Base-by-base conservation (phyloP, 345 rosid species). In the Citrus unshiu region DNA sequence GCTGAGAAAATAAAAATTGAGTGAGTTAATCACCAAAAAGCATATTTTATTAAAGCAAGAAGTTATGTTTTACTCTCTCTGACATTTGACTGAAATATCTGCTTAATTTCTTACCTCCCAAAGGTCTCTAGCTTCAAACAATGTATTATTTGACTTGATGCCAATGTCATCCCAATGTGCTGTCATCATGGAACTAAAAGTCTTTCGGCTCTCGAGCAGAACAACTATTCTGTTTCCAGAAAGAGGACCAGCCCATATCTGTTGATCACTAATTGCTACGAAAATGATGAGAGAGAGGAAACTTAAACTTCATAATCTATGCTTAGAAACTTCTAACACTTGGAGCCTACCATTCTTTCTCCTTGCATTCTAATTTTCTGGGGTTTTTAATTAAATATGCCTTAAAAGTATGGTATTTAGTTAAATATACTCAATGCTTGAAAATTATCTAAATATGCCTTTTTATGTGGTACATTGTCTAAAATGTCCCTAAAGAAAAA, bases 341-440 rank as follows among this genome's bases (percentile, higher is more conserved):
- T 34, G 34, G 8, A 46, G 64, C 30, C 29, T 81, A 85, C 87
- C 91, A 83, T 86, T 19, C 62, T 71, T 43, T 80, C 86, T 59
- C 89, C 91, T 76, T 80, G 78, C 76, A 62, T 78, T 74, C 91
- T 82, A 58, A 24, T 24, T 24, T 24, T 24, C 25, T 24, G 25
- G 25, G 25, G 25, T 24, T 24, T 24, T 24, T 24, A 24, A 24
- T 24, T 24, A 24, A 24, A 24, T 24, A 24, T 24, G 25, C 25
- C 25, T 24, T 24, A 24, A 24, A 24, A 24, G 25, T 24, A 24
- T 24, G 25, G 25, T 24, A 24, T 24, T 24, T 24, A 24, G 25
- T 24, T 24, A 24, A 24, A 24, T 24, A 24, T 24, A 24, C 25
- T 24, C 25, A 24, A 24, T 24, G 25, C 25, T 24, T 24, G 25